phyloP scores from a whole-genome alignment of 495 filamentous ascomycete genomes.

The Hypoxylon rickii region DNA sequence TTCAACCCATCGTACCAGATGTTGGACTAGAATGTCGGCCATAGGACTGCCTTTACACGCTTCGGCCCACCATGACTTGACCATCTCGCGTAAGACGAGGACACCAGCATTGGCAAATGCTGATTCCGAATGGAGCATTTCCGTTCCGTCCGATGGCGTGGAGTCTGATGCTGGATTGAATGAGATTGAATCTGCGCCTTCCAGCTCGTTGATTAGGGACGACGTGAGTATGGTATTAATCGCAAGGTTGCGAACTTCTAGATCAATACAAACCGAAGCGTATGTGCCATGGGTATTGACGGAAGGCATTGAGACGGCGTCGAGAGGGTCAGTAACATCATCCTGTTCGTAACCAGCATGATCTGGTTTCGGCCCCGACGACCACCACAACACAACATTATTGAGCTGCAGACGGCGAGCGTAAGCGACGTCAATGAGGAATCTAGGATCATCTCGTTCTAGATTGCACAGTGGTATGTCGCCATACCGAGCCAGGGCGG shows the following conservation, averaged over 20 bases:
- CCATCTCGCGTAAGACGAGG: conserved; percentile 92
- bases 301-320: conserved; percentile 91
- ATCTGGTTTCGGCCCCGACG: conserved; percentile 78
- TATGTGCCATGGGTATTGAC: conserved; percentile 93
- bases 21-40: conserved; percentile 98
- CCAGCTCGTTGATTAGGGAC: conserved; percentile 95
- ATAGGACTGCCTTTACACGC: conserved; percentile 88
- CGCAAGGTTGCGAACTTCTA: conserved; percentile 90
- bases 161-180: conserved; percentile 79
- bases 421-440: conserved; percentile 94
- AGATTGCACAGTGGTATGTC: conserved; percentile 95
- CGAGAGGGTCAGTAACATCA: conserved; percentile 79
- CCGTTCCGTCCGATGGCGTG: conserved; percentile 51
- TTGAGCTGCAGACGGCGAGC: conserved; percentile 87
- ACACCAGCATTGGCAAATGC: conserved; percentile 92
- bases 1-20: conserved; percentile 96
- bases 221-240: conserved; percentile 98
- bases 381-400: conserved; percentile 99
- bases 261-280: conserved; percentile 93
- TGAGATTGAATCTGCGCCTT: conserved; percentile 79
- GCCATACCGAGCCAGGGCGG: conserved; percentile 85
- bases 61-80: conserved; percentile 97
- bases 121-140: conserved; percentile 82
- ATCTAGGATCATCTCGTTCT: conserved; percentile 90
- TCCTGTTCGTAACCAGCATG: conserved; percentile 97